A percentile compares a stretch with the other conserved stretches of the same genome.
Evolutionary conservation across 108 stramenopile genomes (phyloP).

Genomic region (Nitzschia palea): DNA sequence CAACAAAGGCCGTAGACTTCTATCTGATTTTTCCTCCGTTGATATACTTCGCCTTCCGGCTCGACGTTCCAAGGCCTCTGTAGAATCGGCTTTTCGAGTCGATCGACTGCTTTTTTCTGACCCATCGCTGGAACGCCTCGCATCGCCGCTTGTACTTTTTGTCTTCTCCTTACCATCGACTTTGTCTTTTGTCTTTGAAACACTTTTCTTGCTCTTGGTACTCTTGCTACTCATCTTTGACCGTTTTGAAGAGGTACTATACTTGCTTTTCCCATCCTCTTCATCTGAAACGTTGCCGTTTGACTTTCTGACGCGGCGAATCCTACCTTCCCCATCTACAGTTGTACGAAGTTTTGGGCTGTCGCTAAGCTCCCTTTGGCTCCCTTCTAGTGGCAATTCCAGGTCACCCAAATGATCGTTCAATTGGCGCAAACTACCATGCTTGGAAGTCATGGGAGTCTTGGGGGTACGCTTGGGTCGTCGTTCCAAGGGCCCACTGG

Average conservation of each 20-base stretch:
- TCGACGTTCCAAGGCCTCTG: background rate
- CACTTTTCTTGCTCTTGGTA: conserved; percentile 4
- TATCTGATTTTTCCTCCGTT: too few relatives aligned
- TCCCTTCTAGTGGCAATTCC: background rate
- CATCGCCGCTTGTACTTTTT: background rate
- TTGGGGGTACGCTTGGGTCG: background rate
- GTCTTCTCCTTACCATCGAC: background rate
- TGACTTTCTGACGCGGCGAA: conserved; percentile 10
- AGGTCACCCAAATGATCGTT: background rate
- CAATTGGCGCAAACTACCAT: background rate
- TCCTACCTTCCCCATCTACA: conserved; percentile 4
- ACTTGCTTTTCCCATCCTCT: background rate
- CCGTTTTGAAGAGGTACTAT: conserved; percentile 19
- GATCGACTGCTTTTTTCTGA: conserved; percentile 5
- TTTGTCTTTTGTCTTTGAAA: conserved; percentile 8
- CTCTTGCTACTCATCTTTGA: conserved; percentile 10
- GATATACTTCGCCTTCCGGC: background rate
- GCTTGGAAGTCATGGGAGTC: background rate
- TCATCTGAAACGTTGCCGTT: background rate
- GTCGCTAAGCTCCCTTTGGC: background rate
- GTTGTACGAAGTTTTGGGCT: conserved; percentile 6
- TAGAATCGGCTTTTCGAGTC: background rate
- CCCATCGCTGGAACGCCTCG: background rate
- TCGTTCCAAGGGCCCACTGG: background rate
- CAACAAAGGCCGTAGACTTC: too few relatives aligned